Conservation (phyloP, 768 basidiomycete genomes). For the Mycena crocata region DNA sequence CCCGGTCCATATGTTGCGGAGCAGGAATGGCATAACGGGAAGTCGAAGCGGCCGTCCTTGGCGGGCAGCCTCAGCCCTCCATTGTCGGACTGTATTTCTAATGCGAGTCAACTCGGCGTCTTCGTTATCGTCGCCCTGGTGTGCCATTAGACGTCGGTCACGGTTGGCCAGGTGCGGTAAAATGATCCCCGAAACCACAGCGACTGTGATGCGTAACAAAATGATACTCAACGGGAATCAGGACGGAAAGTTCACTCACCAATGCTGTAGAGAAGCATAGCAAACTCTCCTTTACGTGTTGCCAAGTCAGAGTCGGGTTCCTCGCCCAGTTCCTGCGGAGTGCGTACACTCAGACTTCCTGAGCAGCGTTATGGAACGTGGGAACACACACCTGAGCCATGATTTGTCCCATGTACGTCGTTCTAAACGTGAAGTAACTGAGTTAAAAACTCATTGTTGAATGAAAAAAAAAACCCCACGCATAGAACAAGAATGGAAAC, state of each 20-base stretch:
- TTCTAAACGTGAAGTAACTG: conserved; percentile 56
- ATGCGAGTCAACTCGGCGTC: conserved; percentile 81
- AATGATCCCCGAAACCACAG: conserved; percentile 83
- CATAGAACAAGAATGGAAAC: conserved; percentile 97
- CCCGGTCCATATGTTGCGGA: conserved; percentile 94
- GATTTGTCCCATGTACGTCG: conserved; percentile 93
- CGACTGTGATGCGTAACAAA: conserved; percentile 63
- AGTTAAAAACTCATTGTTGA: neutral
- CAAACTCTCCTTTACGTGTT: conserved; percentile 86
- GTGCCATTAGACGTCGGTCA: conserved; percentile 81
- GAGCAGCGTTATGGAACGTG: too few species aligned
- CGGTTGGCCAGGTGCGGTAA: conserved; percentile 87
- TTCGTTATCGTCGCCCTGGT: conserved; percentile 77
- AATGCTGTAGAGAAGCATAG: conserved; percentile 91
- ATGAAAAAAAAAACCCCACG: conserved; percentile 57
- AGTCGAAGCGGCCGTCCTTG: conserved; percentile 80
- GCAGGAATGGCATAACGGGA: conserved; percentile 90
- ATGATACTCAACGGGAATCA: conserved; percentile 3
- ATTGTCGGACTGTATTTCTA: conserved; percentile 75
- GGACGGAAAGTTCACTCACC: conserved; percentile 61
- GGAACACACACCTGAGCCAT: too few species aligned
- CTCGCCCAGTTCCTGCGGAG: conserved; percentile 67
- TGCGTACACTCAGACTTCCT: too few species aligned
- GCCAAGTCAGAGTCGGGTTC: conserved; percentile 90
- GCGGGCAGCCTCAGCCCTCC: conserved; percentile 87